These are phyloP conservation scores for Aspergillus carlsbadensis DNA, from an alignment of 495 filamentous ascomycete species.

Conservation along the genomic window DNA sequence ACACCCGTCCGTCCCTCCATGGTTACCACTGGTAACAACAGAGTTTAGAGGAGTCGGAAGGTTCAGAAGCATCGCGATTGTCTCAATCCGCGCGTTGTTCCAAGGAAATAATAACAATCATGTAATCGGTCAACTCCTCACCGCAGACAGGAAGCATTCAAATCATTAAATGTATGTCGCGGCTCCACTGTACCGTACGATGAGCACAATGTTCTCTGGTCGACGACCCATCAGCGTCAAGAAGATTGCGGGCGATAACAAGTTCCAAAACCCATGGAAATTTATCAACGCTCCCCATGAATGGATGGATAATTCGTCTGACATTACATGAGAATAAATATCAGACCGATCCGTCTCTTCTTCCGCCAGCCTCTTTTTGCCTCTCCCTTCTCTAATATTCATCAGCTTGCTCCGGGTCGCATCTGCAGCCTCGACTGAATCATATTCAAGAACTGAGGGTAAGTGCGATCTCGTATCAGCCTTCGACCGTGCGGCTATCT, in stretches of 20 bases:
- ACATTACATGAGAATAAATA: conserved; percentile 1
- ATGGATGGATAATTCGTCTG: no score
- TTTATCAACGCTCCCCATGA: no score
- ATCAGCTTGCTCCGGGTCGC: not conserved
- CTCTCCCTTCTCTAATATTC: not conserved
- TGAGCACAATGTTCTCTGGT: conserved; percentile 1
- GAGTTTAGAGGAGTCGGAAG: not conserved
- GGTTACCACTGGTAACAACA: conserved; percentile 14
- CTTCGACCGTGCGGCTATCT: not conserved
- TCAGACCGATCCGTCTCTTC: not conserved
- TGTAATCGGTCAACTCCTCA: conserved; percentile 5
- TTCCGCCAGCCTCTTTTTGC: not conserved
- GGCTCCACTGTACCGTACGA: conserved; percentile 20
- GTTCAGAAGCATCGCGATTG: not conserved
- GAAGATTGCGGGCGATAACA: conserved; percentile 12
- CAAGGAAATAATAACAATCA: not conserved
- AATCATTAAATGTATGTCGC: conserved; percentile 1
- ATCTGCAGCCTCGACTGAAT: not conserved
- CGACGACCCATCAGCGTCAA: no score
- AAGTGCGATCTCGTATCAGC: not conserved
- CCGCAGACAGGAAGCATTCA: conserved; percentile 4
- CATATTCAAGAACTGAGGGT: not conserved
- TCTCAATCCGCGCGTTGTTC: no score
- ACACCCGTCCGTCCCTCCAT: not conserved
- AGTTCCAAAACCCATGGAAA: not conserved